phyloP scores from a whole-genome alignment of 1,284 basidiomycete genomes.

The Porogramme epimiltina region DNA sequence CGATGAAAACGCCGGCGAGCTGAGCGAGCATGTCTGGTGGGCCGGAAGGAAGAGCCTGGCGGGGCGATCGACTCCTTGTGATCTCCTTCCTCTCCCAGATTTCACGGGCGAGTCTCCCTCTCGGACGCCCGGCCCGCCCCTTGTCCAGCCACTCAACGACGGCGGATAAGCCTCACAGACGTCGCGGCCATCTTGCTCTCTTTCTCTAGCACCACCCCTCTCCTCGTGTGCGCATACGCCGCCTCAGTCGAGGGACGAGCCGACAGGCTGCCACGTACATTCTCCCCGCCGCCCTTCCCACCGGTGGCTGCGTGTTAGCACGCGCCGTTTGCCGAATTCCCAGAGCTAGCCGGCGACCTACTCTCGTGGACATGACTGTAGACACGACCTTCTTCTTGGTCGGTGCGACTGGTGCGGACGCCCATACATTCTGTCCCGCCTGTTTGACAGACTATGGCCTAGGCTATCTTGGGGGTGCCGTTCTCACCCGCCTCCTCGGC shows the following conservation, averaged over 20 bases:
- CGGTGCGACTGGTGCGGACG: constrained; percentile 5
- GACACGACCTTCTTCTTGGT: background rate
- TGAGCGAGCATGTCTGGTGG: constrained; percentile 11
- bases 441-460: background rate
- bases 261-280: too few relatives aligned
- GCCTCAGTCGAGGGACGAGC: too few relatives aligned
- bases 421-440: background rate
- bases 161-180: too few relatives aligned
- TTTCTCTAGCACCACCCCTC: too few relatives aligned
- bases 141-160: background rate
- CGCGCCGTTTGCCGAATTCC: too few relatives aligned
- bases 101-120: background rate
- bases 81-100: background rate
- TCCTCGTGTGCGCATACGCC: too few relatives aligned
- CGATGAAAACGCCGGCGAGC: constrained; percentile 20
- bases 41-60: background rate
- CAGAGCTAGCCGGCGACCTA: too few relatives aligned
- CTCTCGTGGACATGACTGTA: too few relatives aligned
- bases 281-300: too few relatives aligned
- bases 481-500: constrained; percentile 17
- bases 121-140: background rate
- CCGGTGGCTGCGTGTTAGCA: too few relatives aligned
- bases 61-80: constrained; percentile 1
- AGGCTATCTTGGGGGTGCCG: constrained; percentile 27
- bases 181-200: too few relatives aligned